Base-by-base conservation (phyloP, 768 basidiomycete genomes). In the Tricholoma bakamatsutake region DNA sequence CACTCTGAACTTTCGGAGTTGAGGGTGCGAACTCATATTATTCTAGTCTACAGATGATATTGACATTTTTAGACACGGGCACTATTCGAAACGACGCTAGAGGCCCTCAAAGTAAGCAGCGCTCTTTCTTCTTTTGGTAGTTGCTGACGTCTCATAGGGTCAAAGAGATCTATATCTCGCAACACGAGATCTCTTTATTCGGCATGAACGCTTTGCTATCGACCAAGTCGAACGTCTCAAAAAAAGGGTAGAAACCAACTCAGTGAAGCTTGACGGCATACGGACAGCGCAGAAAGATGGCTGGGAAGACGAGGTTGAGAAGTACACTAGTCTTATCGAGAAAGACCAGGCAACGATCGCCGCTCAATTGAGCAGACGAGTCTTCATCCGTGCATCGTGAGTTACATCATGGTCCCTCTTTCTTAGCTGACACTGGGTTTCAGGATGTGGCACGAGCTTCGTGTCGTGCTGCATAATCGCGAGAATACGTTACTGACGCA, bases 391-490 rank as follows among this genome's bases (percentile, higher is more conserved):
- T 52, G 87, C 88, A 54, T 90, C 86, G 91, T 93, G 64, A 64
- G 84, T 67, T 4, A 17, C 5, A n/a, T 15, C 7, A 34, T 13
- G 28, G 15, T 24, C 9, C 2, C 59, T 53, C 34, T 45, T 35
- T 42, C 50, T 47, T 8, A 47, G 52, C 46, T 37, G n/a, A 53
- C 15, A 13, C 3, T 12, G 33, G 34, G 3, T 53, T 33, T 30
- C 61, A 93, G 94, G 61, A 82, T 97, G 81, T 98, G 94, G 93
- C 90, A 96, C 63, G 94, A 98, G 69, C 77, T 96, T n/a, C 84
- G 91, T 21, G 90, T 93, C 15, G 87, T 98, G 35, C 73, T 96
- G 45, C 93, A 97, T 69, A 93, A 95, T 60, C 78, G 88, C 53
- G 94, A 97, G 72, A 91, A 93, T 61, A 79, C 88, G 0, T 77